Conservation (phyloP, 495 filamentous ascomycete genomes). For the Penicillium chermesinum region DNA sequence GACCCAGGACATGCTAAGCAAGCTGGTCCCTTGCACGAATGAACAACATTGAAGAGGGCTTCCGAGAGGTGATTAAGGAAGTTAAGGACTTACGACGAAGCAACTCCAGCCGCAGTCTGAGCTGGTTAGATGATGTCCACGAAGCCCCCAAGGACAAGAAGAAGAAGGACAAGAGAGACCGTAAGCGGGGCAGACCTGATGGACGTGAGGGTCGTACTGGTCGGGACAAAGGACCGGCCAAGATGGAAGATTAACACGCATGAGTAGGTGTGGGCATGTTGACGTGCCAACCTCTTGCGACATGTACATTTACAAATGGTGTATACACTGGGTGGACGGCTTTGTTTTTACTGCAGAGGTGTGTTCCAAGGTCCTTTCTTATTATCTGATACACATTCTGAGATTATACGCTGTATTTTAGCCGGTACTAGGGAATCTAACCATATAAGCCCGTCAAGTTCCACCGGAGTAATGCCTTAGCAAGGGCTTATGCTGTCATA, state of each 20-base stretch:
- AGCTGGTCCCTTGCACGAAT: constrained; percentile 86
- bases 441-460: no score
- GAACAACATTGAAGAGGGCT: constrained; percentile 81
- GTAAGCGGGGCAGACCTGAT: constrained; percentile 18
- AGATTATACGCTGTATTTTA: no score
- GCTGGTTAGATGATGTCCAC: constrained; percentile 23
- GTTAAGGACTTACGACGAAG: constrained; percentile 56
- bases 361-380: background rate
- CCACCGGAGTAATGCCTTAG: no score
- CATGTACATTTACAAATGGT: background rate
- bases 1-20: constrained; percentile 66
- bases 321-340: background rate
- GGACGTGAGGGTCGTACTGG: constrained; percentile 6
- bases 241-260: constrained; percentile 13
- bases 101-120: constrained; percentile 31
- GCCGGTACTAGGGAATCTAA: no score
- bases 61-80: constrained; percentile 79
- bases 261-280: no score
- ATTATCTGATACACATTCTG: background rate
- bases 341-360: background rate
- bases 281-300: background rate
- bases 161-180: constrained; percentile 27
- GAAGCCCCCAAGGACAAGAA: constrained; percentile 24
- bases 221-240: constrained; percentile 17
- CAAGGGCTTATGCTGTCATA: no score